Evolutionary conservation across 768 basidiomycete species (phyloP).

Genomic region (Exsudoporus frostii): DNA sequence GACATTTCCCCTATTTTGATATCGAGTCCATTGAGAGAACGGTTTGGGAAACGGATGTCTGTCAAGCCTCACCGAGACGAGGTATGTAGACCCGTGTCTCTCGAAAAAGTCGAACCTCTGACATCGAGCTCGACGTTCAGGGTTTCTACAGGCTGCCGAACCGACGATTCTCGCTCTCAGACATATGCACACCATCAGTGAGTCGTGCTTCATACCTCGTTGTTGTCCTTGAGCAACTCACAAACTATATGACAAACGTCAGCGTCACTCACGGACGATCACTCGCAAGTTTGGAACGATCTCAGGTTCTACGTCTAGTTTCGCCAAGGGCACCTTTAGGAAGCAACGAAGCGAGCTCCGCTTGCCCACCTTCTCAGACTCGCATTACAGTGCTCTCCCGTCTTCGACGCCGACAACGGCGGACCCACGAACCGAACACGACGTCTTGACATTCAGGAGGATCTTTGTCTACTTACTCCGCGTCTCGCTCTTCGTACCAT

Average conservation of each 20-base stretch:
- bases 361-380: constrained; percentile 14
- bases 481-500: constrained; percentile 31
- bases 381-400: neutral
- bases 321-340: neutral
- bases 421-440: neutral
- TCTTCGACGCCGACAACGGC: neutral
- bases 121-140: constrained; percentile 4
- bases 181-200: constrained; percentile 14
- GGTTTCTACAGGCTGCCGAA: constrained; percentile 30
- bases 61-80: constrained; percentile 24
- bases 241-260: neutral
- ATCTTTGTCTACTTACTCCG: constrained; percentile 10
- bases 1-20: constrained; percentile 24
- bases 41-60: constrained; percentile 30
- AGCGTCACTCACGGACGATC: constrained; percentile 1
- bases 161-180: constrained; percentile 30
- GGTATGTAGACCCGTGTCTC: constrained; percentile 13
- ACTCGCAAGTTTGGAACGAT: constrained; percentile 26
- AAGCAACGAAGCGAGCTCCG: constrained; percentile 9
- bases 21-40: constrained; percentile 27
- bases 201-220: neutral
- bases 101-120: neutral
- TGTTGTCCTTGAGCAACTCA: neutral
- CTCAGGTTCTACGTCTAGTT: constrained; percentile 18
- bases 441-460: neutral